Conservation (phyloP, 163 green algal genomes). For the Prototheca stagnorum region DNA sequence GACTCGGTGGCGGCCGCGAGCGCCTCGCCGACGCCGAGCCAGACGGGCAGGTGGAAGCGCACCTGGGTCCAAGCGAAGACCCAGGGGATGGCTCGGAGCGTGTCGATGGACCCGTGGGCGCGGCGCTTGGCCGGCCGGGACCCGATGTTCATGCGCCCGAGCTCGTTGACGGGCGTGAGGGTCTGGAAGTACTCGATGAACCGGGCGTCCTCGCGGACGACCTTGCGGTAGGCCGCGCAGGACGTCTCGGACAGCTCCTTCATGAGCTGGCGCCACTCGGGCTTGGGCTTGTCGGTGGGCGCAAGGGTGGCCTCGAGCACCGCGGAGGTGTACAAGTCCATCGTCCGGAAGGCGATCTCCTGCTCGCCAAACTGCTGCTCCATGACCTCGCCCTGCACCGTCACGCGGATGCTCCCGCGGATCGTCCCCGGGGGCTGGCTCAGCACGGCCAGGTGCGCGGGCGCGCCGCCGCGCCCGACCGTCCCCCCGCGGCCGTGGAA, state of each 20-base stretch:
- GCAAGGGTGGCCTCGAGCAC: conserved; percentile 73
- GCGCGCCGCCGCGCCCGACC: conserved; percentile 75
- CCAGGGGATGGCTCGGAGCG: conserved; percentile 92
- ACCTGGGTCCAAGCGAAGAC: conserved; percentile 98
- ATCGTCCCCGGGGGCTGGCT: conserved; percentile 79
- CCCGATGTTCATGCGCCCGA: conserved; percentile 94
- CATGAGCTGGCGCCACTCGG: conserved; percentile 52
- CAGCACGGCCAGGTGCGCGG: conserved; percentile 84
- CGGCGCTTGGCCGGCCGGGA: conserved; percentile 68
- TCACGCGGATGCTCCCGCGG: conserved; percentile 80
- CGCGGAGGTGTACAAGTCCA: conserved; percentile 85
- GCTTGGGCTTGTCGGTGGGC: conserved; percentile 30
- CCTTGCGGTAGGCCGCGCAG: conserved; percentile 49
- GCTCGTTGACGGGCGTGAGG: conserved; percentile 70
- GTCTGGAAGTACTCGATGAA: conserved; percentile 85
- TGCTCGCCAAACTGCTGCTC: conserved; percentile 93
- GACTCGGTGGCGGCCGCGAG: conserved; percentile 32
- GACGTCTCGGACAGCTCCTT: conserved; percentile 46
- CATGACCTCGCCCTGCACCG: conserved; percentile 87
- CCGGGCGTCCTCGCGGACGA: conserved; percentile 58
- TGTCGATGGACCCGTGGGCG: conserved; percentile 55
- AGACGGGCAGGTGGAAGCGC: conserved; percentile 86
- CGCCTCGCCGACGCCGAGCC: conserved; percentile 83
- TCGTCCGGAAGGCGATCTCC: conserved; percentile 71
- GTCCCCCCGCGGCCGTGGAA: conserved; percentile 91